These are phyloP conservation scores for Russula dissimulans DNA, from an alignment of 768 basidiomycete genomes.

Conservation along the genomic window DNA sequence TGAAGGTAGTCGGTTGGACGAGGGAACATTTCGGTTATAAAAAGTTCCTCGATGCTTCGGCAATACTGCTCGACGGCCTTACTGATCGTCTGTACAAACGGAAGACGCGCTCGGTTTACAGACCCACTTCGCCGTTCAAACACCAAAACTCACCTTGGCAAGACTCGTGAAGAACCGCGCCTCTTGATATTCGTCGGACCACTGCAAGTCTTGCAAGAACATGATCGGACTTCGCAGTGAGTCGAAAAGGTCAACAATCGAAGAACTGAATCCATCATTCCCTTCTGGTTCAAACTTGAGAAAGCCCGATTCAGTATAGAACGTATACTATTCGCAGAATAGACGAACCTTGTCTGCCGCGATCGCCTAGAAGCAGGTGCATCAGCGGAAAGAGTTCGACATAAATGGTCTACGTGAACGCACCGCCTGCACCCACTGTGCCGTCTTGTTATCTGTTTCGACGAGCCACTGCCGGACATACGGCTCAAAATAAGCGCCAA, in stretches of 20 bases:
- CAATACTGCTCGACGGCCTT: conserved; percentile 92
- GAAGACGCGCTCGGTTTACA: not conserved
- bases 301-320: not conserved
- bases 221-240: conserved; percentile 84
- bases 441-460: conserved; percentile 84
- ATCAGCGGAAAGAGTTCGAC: not conserved
- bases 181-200: conserved; percentile 85
- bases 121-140: not conserved
- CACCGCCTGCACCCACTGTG: conserved; percentile 89
- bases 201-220: conserved; percentile 82
- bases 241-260: conserved; percentile 92
- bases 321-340: not conserved
- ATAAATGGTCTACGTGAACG: conserved; percentile 26
- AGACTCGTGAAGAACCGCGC: conserved; percentile 85
- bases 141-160: conserved; percentile 55
- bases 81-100: conserved; percentile 60
- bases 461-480: conserved; percentile 83
- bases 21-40: conserved; percentile 94
- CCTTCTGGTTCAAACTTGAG: conserved; percentile 70
- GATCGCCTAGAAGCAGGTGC: conserved; percentile 47
- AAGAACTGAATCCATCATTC: conserved; percentile 83
- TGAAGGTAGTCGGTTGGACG: conserved; percentile 69
- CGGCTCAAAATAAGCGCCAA: conserved; percentile 73
- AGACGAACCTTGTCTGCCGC: conserved; percentile 62
- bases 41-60: conserved; percentile 74